Evolutionary conservation across 108 stramenopile species (phyloP).

Genomic region (Cyclostephanos invisitatus): DNA sequence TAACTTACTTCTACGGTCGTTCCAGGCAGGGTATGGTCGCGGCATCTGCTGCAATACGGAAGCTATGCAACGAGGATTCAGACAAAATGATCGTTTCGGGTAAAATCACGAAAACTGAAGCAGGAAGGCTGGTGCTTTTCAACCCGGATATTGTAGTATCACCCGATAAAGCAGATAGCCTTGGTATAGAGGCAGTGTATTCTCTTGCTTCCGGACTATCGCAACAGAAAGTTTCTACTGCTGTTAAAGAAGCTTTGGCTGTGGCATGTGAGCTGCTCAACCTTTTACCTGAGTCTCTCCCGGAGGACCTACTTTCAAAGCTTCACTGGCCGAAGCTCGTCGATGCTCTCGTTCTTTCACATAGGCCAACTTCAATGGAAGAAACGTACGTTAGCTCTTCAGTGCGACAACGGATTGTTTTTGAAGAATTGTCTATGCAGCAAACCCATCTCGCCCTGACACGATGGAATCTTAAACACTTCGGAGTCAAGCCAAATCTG

Average conservation of each 20-base stretch:
- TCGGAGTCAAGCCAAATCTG: background rate
- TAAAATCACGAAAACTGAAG: conserved; percentile 14
- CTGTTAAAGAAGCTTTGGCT: conserved; percentile 21
- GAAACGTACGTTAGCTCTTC: conserved; percentile 15
- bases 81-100: conserved; percentile 27
- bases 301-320: conserved; percentile 12
- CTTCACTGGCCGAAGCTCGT: conserved; percentile 28
- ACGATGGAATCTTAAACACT: conserved; percentile 36
- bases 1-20: conserved; percentile 27
- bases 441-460: conserved; percentile 28
- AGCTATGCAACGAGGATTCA: background rate
- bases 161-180: conserved; percentile 15
- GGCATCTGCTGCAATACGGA: conserved; percentile 8
- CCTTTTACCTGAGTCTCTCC: conserved; percentile 32
- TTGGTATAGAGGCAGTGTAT: conserved; percentile 45
- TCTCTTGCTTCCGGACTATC: conserved; percentile 20
- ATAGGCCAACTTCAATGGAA: conserved; percentile 27
- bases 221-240: conserved; percentile 10
- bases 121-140: conserved; percentile 11
- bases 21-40: conserved; percentile 8
- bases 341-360: conserved; percentile 24
- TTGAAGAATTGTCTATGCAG: conserved; percentile 42
- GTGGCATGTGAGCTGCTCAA: conserved; percentile 18
- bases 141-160: conserved; percentile 29
- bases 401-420: conserved; percentile 31